phyloP scores from a whole-genome alignment of 495 filamentous ascomycete species.

The Parathielavia appendiculata region DNA sequence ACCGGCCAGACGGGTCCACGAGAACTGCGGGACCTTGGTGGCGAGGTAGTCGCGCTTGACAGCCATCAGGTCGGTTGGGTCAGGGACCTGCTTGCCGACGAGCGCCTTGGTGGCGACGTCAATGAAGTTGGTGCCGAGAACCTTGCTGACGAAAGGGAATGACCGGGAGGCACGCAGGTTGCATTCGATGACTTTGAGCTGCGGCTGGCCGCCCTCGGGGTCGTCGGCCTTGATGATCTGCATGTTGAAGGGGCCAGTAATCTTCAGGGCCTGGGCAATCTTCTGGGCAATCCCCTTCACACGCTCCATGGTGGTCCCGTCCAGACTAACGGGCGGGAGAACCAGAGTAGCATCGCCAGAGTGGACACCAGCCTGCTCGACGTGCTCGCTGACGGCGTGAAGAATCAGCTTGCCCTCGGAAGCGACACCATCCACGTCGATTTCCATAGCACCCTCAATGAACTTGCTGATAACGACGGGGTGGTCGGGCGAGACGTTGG shows the following conservation, averaged over 20 bases:
- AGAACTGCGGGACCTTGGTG: slow-evolving; percentile 97
- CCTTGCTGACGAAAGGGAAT: slow-evolving; percentile 97
- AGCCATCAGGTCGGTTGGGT: slow-evolving; percentile 82
- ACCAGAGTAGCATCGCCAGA: slow-evolving; percentile 96
- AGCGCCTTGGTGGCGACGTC: slow-evolving; percentile 93
- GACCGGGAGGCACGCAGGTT: slow-evolving; percentile 96
- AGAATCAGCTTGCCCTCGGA: slow-evolving; percentile 79
- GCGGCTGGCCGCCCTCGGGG: slow-evolving; percentile 62
- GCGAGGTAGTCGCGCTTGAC: slow-evolving; percentile 85
- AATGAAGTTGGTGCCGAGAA: slow-evolving; percentile 94
- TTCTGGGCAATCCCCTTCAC: slow-evolving; percentile 93
- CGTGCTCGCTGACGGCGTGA: slow-evolving; percentile 94
- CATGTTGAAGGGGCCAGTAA: slow-evolving; percentile 99
- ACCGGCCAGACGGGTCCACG: slow-evolving; percentile 96
- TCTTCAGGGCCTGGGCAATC: slow-evolving; percentile 94
- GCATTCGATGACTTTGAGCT: slow-evolving; percentile 95
- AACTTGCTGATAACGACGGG: slow-evolving; percentile 99
- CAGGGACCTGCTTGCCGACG: slow-evolving; percentile 77
- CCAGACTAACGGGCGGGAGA: slow-evolving; percentile 77
- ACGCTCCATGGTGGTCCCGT: slow-evolving; percentile 68
- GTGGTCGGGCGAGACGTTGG: slow-evolving; percentile 89
- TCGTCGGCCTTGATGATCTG: slow-evolving; percentile 93
- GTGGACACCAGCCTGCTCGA: slow-evolving; percentile 96
- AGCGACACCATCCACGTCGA: slow-evolving; percentile 94
- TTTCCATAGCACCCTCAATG: slow-evolving; percentile 95